These are phyloP conservation scores for Melampsora larici-populina DNA, from an alignment of 1,284 basidiomycete genomes.

Conservation along the genomic window DNA sequence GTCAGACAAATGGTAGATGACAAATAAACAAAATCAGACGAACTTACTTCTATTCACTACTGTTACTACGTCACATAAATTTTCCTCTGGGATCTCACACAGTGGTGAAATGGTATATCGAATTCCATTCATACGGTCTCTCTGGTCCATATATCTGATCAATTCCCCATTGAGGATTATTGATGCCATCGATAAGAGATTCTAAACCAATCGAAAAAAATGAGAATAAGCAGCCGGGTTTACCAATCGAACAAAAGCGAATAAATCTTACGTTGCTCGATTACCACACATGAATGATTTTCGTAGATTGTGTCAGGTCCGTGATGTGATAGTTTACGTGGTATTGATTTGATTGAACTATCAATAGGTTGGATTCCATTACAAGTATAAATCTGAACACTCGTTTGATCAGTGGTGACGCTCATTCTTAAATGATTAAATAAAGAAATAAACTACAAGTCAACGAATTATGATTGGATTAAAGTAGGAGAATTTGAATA, in stretches of 20 bases:
- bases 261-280: conserved; percentile 54
- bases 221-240: background rate
- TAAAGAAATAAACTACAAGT: background rate
- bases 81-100: background rate
- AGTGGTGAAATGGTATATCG: conserved; percentile 57
- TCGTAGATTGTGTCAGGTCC: conserved; percentile 56
- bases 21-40: too few relatives aligned
- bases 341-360: conserved; percentile 54
- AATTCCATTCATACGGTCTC: conserved; percentile 57
- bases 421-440: conserved; percentile 55
- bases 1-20: too few relatives aligned
- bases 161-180: conserved; percentile 58
- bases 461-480: background rate
- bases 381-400: conserved; percentile 59
- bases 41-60: too few relatives aligned
- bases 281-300: conserved; percentile 58
- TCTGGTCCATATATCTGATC: conserved; percentile 58
- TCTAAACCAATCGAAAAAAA: conserved; percentile 48
- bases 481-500: conserved; percentile 7
- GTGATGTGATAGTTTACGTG: conserved; percentile 58
- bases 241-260: background rate
- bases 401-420: conserved; percentile 60
- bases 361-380: conserved; percentile 55
- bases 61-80: background rate
- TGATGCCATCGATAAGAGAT: conserved; percentile 59